phyloP scores from a whole-genome alignment of 1,284 basidiomycete genomes.

The Sutorius eximius region DNA sequence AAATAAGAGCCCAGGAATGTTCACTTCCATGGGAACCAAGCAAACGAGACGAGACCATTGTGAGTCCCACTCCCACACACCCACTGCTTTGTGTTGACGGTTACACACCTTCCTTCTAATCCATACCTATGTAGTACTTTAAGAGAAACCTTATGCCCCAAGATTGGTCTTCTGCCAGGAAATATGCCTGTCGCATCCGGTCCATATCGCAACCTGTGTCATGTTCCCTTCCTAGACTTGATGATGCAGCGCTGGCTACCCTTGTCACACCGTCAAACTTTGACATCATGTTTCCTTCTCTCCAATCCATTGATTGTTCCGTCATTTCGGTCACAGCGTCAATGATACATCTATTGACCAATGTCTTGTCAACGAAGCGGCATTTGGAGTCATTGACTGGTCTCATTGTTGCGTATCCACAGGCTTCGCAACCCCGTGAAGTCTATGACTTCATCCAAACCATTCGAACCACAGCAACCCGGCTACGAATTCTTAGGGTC shows the following conservation, averaged over 20 bases:
- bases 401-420: constrained; percentile 28
- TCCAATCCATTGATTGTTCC: constrained; percentile 28
- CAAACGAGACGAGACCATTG: constrained; percentile 22
- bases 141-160: constrained; percentile 16
- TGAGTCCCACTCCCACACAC: constrained; percentile 12
- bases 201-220: constrained; percentile 26
- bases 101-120: background rate
- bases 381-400: constrained; percentile 21
- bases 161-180: constrained; percentile 26
- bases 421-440: constrained; percentile 16
- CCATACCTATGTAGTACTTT: constrained; percentile 18
- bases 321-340: constrained; percentile 25
- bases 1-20: no score
- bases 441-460: constrained; percentile 27
- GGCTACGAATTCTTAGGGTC: constrained; percentile 22
- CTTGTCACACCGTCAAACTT: constrained; percentile 27
- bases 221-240: constrained; percentile 23
- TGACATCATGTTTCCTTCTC: constrained; percentile 27
- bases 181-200: constrained; percentile 30
- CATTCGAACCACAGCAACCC: constrained; percentile 21
- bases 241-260: constrained; percentile 22
- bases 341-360: constrained; percentile 21
- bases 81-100: constrained; percentile 4
- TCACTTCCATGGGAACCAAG: constrained; percentile 4
- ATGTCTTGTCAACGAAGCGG: constrained; percentile 22